Conservation (phyloP, 78 protist species). For the Polysphondylium violaceum region DNA sequence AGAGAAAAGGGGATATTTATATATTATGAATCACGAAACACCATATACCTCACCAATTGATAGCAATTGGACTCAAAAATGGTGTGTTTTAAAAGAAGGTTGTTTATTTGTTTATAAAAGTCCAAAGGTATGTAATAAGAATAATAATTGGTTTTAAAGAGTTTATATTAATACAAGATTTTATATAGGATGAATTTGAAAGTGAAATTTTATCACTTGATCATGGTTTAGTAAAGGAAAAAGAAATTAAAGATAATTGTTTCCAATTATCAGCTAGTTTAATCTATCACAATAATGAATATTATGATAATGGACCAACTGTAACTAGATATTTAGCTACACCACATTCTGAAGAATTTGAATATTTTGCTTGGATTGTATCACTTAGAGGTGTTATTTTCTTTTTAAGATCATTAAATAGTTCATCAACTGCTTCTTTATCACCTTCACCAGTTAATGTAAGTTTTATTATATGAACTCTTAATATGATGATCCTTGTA, state of each 20-base stretch:
- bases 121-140: background rate
- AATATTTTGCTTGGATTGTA: slow-evolving; percentile 78
- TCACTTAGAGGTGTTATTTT: slow-evolving; percentile 62
- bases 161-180: background rate
- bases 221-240: slow-evolving; percentile 54
- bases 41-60: slow-evolving; percentile 13
- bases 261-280: slow-evolving; percentile 47
- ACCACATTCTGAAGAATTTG: slow-evolving; percentile 47
- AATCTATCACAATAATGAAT: background rate
- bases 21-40: slow-evolving; percentile 21
- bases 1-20: slow-evolving; percentile 61
- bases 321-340: slow-evolving; percentile 49
- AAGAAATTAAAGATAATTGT: slow-evolving; percentile 55
- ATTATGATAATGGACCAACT: background rate
- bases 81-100: slow-evolving; percentile 56
- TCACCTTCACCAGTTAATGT: slow-evolving; percentile 16
- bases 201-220: slow-evolving; percentile 54
- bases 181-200: slow-evolving; percentile 30
- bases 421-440: background rate
- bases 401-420: slow-evolving; percentile 51
- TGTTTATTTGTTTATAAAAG: slow-evolving; percentile 51
- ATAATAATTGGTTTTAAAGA: background rate
- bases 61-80: slow-evolving; percentile 47
- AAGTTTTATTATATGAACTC: background rate
- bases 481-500: background rate